Evolutionary conservation across 805 yeast genomes (phyloP).

Genomic region (Candida incommunis): DNA sequence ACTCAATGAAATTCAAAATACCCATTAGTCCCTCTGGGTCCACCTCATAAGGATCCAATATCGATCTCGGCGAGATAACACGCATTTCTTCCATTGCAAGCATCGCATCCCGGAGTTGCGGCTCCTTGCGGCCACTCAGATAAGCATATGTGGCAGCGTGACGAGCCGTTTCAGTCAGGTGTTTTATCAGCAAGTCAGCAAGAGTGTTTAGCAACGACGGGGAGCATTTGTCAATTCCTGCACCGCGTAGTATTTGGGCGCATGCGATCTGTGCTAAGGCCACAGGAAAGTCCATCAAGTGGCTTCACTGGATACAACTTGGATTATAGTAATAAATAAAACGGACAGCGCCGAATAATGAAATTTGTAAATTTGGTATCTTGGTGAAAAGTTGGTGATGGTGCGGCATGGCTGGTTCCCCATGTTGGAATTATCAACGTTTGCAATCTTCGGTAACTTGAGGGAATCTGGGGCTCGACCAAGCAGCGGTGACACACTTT

Average conservation of each 20-base stretch:
- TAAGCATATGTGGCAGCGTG: slow-evolving; percentile 38
- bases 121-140: slow-evolving; percentile 30
- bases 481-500: no score
- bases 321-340: not conserved
- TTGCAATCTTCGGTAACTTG: no score
- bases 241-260: slow-evolving; percentile 50
- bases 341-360: not conserved
- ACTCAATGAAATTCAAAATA: slow-evolving; percentile 35
- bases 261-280: slow-evolving; percentile 34
- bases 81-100: slow-evolving; percentile 55
- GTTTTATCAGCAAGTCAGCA: slow-evolving; percentile 63
- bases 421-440: no score
- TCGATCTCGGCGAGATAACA: slow-evolving; percentile 42
- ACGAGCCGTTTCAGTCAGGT: slow-evolving; percentile 37
- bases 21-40: slow-evolving; percentile 33
- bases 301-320: not conserved
- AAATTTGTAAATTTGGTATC: not conserved
- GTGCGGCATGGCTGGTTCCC: no score
- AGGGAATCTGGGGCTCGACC: no score
- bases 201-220: slow-evolving; percentile 58
- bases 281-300: slow-evolving; percentile 29
- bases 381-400: not conserved
- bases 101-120: slow-evolving; percentile 52
- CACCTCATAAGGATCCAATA: slow-evolving; percentile 41
- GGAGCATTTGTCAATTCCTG: slow-evolving; percentile 71